Evolutionary conservation across 2,329 filamentous ascomycete species (phyloP), one percentile per base, ranked within the genome.

Genomic region (Pseudogymnoascus sp.): DNA sequence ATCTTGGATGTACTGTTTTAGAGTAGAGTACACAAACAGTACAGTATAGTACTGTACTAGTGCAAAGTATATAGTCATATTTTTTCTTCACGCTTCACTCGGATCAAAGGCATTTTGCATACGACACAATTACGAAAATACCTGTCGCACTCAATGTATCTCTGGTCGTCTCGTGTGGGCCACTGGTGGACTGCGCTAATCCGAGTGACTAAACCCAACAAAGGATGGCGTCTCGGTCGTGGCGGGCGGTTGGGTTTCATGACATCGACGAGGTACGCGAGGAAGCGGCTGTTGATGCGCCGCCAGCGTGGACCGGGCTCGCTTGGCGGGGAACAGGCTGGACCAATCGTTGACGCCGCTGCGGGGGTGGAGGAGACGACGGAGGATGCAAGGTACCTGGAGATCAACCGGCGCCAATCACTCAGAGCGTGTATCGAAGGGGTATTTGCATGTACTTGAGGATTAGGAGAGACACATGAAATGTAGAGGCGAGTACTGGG

Each of bases 111-210:
- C 49, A 33, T 55, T 55, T 55, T 16, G 28, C 49, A 55, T 55
- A 33, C 49, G 49, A 33, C 49, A 55, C 49, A 33, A 55, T 55
- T 55, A 55, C 49, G 49, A 55, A 55, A 55, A 55, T 21, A 31
- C 49, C 28, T 52, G 45, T n/a, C 25, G 45, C 25, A 31, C 14
- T 7, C 43, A 28, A 52, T 28, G 45, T 52, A 52, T 52, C 23
- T 31, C 25, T 52, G n/a, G 8, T 16, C 25, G 49, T 55, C 49
- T 55, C 49, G 9, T 33, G 25, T 31, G 49, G 45, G 49, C 18
- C 45, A 31, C 25, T 14, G n/a, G 25, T 16, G 21, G n/a, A 33
- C n/a, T 12, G 45, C 25, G 45, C 45, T 33, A 52, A 31, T 18
- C 2, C 1, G 9, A n/a, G 3, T 3, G n/a, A 16, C 45, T 33